Conservation (phyloP, 2,329 filamentous ascomycete genomes). For the Sphaerulina populicola region DNA sequence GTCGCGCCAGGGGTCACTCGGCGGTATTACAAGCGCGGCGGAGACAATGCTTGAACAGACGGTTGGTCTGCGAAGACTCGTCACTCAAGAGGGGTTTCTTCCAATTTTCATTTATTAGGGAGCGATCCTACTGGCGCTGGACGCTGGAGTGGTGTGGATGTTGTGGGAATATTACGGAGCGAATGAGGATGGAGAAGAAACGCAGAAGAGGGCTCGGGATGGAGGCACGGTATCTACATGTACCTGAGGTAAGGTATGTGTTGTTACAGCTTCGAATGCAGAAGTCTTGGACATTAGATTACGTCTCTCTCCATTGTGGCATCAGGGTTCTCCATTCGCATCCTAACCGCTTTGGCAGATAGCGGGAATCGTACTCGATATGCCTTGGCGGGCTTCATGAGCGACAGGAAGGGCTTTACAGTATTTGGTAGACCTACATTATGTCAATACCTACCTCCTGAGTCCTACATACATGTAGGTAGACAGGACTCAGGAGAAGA, state of each 20-base stretch:
- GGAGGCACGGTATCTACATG: not conserved
- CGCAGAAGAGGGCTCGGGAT: not conserved
- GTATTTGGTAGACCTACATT: too few relatives aligned
- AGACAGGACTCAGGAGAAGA: too few relatives aligned
- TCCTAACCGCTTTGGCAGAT: not conserved
- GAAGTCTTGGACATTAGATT: not conserved
- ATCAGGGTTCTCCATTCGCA: not conserved
- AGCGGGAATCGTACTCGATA: not conserved
- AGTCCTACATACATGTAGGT: too few relatives aligned
- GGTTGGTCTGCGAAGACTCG: slow-evolving; percentile 11
- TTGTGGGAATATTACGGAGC: not conserved
- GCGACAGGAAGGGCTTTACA: not conserved
- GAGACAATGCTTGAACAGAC: slow-evolving; percentile 8
- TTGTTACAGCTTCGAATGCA: not conserved
- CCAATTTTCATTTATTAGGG: too few relatives aligned
- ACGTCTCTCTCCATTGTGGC: not conserved
- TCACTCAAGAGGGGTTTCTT: not conserved
- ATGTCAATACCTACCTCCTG: too few relatives aligned
- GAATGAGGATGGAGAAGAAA: slow-evolving; percentile 9
- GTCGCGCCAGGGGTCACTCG: slow-evolving; percentile 8
- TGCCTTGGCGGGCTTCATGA: not conserved
- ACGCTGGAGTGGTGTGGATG: slow-evolving; percentile 2
- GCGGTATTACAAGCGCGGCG: not conserved
- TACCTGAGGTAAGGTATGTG: too few relatives aligned
- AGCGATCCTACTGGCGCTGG: slow-evolving; percentile 9